These are phyloP conservation scores for Thyridium curvatum DNA, from an alignment of 2,329 filamentous ascomycete genomes.

Conservation along the genomic window DNA sequence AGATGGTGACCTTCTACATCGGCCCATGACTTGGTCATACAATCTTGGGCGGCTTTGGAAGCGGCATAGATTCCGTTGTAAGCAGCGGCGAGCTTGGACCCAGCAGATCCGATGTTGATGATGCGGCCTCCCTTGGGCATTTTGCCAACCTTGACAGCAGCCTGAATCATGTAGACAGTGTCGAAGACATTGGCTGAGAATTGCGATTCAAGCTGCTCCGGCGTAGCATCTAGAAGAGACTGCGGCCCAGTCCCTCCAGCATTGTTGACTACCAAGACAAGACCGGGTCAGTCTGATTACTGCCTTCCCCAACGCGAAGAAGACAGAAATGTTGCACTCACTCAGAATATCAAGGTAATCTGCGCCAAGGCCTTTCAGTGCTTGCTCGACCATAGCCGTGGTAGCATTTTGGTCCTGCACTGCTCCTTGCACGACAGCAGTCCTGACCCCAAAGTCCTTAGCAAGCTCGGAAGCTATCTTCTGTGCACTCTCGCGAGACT, in stretches of 20 bases:
- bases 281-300: no score
- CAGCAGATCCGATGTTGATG: conserved; percentile 23
- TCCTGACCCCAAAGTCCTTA: conserved; percentile 6
- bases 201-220: conserved; percentile 13
- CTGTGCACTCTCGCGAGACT: conserved; percentile 7
- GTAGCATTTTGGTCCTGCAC: conserved; percentile 9
- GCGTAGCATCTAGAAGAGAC: conserved; percentile 9
- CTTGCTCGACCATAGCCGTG: conserved; percentile 13
- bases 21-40: conserved; percentile 3
- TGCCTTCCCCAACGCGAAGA: no score
- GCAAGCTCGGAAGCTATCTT: conserved; percentile 8
- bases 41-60: conserved; percentile 7
- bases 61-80: conserved; percentile 4
- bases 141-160: conserved; percentile 11
- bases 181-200: conserved; percentile 19
- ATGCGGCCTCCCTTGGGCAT: conserved; percentile 27
- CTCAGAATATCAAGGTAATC: conserved; percentile 20
- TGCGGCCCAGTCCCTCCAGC: conserved; percentile 9
- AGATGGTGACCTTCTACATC: background rate
- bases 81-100: conserved; percentile 14
- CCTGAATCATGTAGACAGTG: conserved; percentile 17
- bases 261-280: conserved; percentile 17
- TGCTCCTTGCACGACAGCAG: conserved; percentile 12
- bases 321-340: no score
- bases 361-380: conserved; percentile 12